Conservation (phyloP, 441 rosid genomes). For the Hypseocharis bilobata region DNA sequence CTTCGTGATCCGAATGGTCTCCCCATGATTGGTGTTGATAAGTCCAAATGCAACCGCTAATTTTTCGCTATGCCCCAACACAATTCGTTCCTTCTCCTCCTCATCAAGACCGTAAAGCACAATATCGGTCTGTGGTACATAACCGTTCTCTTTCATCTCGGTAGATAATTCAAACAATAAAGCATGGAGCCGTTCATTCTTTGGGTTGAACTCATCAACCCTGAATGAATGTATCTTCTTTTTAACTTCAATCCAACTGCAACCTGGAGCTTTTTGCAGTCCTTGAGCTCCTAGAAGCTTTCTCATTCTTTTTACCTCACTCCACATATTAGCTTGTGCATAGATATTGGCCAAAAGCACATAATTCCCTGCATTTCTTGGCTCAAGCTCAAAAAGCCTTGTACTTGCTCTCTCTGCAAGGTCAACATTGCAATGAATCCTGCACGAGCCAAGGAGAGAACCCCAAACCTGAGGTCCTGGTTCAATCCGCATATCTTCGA, state of each 20-base stretch:
- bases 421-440: slow-evolving; percentile 56
- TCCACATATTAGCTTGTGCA: slow-evolving; percentile 54
- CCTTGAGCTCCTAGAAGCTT: slow-evolving; percentile 40
- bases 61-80: slow-evolving; percentile 79
- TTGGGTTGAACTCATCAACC: slow-evolving; percentile 61
- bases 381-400: slow-evolving; percentile 54
- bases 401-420: slow-evolving; percentile 54
- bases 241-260: slow-evolving; percentile 48
- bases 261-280: slow-evolving; percentile 47
- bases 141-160: slow-evolving; percentile 78
- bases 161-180: slow-evolving; percentile 45
- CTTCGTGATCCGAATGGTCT: slow-evolving; percentile 65
- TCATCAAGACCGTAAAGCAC: slow-evolving; percentile 68
- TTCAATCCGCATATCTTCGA: slow-evolving; percentile 56
- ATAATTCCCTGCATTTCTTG: slow-evolving; percentile 55
- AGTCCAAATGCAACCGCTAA: slow-evolving; percentile 79
- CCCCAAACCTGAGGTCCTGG: slow-evolving; percentile 73
- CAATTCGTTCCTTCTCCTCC: slow-evolving; percentile 64
- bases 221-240: slow-evolving; percentile 48
- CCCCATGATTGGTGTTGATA: slow-evolving; percentile 51
- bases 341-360: slow-evolving; percentile 54
- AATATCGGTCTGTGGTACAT: slow-evolving; percentile 59
- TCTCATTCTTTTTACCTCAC: slow-evolving; percentile 49
- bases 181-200: slow-evolving; percentile 55
- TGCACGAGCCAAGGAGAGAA: slow-evolving; percentile 57